Evolutionary conservation across 1,139 yeast genomes (phyloP).

Genomic region (Candida sanyaensis): DNA sequence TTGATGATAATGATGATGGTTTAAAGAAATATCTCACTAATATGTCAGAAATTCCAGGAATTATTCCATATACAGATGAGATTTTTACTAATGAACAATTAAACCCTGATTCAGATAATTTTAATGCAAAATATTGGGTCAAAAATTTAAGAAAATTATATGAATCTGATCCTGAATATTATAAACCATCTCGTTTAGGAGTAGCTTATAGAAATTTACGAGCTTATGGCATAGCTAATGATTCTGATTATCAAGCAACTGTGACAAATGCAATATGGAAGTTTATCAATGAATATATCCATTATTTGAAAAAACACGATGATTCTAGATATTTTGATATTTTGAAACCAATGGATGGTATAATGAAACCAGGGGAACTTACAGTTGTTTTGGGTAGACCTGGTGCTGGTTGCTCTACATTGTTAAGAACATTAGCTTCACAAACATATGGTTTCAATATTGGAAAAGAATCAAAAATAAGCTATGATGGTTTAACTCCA

Average conservation of each 20-base stretch:
- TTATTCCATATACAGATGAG: slow-evolving; percentile 29
- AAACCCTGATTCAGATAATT: slow-evolving; percentile 16
- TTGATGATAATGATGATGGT: slow-evolving; percentile 16
- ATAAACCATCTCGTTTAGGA: slow-evolving; percentile 65
- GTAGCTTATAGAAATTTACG: slow-evolving; percentile 66
- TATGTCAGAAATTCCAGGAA: slow-evolving; percentile 57
- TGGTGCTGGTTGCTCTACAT: slow-evolving; percentile 37
- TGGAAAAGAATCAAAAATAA: slow-evolving; percentile 39
- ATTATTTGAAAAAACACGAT: slow-evolving; percentile 42
- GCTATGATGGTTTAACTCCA: slow-evolving; percentile 35
- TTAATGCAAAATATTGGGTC: slow-evolving; percentile 61
- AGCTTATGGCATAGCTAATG: slow-evolving; percentile 76
- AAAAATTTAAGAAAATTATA: slow-evolving; percentile 59
- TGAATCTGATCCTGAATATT: slow-evolving; percentile 34
- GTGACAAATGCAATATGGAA: slow-evolving; percentile 52
- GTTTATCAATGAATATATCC: slow-evolving; percentile 11
- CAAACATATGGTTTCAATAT: slow-evolving; percentile 52
- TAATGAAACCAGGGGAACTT: slow-evolving; percentile 34
- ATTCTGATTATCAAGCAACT: slow-evolving; percentile 78
- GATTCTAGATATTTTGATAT: slow-evolving; percentile 29
- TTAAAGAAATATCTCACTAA: slow-evolving; percentile 39
- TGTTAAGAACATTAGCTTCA: slow-evolving; percentile 33
- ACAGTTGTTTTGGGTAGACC: slow-evolving; percentile 41
- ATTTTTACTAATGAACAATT: slow-evolving; percentile 5
- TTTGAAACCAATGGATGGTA: slow-evolving; percentile 35